Evolutionary conservation across 345 rosid genomes (phyloP), one percentile per base, ranked within the genome.

Genomic region (Syzygium aromaticum): DNA sequence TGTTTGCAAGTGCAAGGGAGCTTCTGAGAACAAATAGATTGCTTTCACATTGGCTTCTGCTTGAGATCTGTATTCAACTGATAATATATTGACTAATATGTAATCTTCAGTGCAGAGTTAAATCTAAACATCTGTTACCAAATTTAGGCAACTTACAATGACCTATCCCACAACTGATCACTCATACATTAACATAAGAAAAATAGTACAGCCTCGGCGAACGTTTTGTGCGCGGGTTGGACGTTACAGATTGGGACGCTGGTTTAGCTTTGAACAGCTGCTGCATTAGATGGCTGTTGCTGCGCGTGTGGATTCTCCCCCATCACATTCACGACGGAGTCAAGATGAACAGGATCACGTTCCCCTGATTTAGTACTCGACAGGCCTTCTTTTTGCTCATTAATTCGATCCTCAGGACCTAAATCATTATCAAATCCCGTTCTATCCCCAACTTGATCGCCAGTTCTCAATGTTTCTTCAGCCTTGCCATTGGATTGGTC

Each of bases 231-330:
- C 25, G 53, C 85, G 82, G 82, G 82, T 73, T 73, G 82, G 38
- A 21, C 82, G 21, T 38, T 53, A 38, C 46, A 80, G 73, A n/a
- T 52, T 25, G 63, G 84, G 52, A 8, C 87, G 4, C 84, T 87
- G 61, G 77, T 86, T 92, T 92, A 94, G 94, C 95, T 95, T 87
- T 90, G 93, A 28, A 91, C 93, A 86, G 94, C 91, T 89, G 94
- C 96, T 57, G 96, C 87, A 87, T 88, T 93, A 3, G 89, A 90
- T 85, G 91, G 86, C 73, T 90, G 88, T 78, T 90, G 90, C 84
- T 85, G 88, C 87, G 89, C 90, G 9, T 85, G 82, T 86, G 93
- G 86, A 59, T 87, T 87, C 59, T 85, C 85, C 57, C 84, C 89
- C 78, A 54, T 51, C 52, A 89, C 82, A 51, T 38, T 57, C 51